These are phyloP conservation scores for Samsoniella hepiali DNA, from an alignment of 2,329 filamentous ascomycete genomes.

Conservation along the genomic window DNA sequence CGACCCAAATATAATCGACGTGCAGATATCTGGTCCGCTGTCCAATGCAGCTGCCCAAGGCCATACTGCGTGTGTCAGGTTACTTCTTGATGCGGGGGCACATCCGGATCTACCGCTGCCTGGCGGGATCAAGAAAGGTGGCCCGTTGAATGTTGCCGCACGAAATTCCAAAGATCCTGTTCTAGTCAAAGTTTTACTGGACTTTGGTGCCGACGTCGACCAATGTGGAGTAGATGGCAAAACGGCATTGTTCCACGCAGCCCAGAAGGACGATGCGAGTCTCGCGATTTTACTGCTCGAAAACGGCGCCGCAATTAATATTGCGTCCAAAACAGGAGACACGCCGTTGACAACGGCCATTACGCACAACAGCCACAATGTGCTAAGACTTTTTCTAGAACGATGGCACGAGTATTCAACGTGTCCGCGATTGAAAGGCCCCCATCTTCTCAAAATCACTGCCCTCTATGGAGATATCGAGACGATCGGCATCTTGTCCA, in stretches of 20 bases:
- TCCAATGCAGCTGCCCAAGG: conserved; percentile 25
- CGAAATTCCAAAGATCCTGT: conserved; percentile 29
- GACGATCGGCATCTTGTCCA: no score
- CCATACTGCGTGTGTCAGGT: conserved; percentile 21
- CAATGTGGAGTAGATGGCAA: conserved; percentile 29
- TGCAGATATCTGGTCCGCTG: conserved; percentile 23
- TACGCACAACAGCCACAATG: conserved; percentile 33
- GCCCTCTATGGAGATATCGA: conserved; percentile 29
- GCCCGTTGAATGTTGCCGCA: conserved; percentile 31
- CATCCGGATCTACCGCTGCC: no score
- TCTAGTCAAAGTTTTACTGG: conserved; percentile 31
- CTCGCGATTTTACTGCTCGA: conserved; percentile 34
- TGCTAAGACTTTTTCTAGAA: conserved; percentile 33
- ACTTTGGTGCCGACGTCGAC: conserved; percentile 30
- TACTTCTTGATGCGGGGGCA: conserved; percentile 25
- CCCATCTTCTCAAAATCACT: conserved; percentile 29
- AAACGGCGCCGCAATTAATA: conserved; percentile 34
- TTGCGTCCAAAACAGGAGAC: conserved; percentile 25
- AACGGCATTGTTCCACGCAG: conserved; percentile 32
- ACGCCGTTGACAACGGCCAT: conserved; percentile 35
- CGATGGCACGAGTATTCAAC: conserved; percentile 34
- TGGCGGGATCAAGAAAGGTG: conserved; percentile 28
- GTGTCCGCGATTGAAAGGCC: conserved; percentile 32
- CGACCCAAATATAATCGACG: conserved; percentile 25
- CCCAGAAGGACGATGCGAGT: conserved; percentile 29